Conservation (phyloP, 225 moss, liverwort and hornwort genomes). For the Bryoerythrophyllum caledonicum region DNA sequence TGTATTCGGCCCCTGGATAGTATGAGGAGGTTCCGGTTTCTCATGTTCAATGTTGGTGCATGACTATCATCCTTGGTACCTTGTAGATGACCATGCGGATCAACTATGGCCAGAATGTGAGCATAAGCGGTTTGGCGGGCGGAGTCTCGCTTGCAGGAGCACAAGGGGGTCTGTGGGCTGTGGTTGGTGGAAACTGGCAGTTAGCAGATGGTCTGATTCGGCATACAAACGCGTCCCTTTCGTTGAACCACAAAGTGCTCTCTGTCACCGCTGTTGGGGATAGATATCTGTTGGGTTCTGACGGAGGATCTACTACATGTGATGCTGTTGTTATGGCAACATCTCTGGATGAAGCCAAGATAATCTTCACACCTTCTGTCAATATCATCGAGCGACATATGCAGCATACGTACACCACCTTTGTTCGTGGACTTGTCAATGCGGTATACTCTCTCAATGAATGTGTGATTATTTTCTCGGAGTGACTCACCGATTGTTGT, state of each 20-base stretch:
- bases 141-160: constrained; percentile 92
- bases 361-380: constrained; percentile 64
- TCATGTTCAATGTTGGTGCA: constrained; percentile 17
- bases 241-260: constrained; percentile 66
- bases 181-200: constrained; percentile 88
- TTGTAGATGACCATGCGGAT: constrained; percentile 81
- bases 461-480: constrained; percentile 7
- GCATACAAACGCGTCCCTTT: constrained; percentile 69
- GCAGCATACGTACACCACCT: constrained; percentile 92
- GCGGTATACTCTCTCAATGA: constrained; percentile 42
- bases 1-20: not conserved
- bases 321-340: constrained; percentile 83
- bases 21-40: not conserved
- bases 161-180: constrained; percentile 82
- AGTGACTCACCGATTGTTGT: constrained; percentile 12
- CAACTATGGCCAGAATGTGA: constrained; percentile 93
- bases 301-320: constrained; percentile 42
- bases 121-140: constrained; percentile 88
- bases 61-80: constrained; percentile 11
- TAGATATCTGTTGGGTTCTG: constrained; percentile 51
- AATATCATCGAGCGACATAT: constrained; percentile 59
- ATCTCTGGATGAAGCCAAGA: constrained; percentile 82
- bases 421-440: constrained; percentile 80
- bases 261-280: constrained; percentile 55
- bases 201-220: constrained; percentile 82